phyloP scores from a whole-genome alignment of 73 alveolate genomes.

The Durusdinium trenchii region DNA sequence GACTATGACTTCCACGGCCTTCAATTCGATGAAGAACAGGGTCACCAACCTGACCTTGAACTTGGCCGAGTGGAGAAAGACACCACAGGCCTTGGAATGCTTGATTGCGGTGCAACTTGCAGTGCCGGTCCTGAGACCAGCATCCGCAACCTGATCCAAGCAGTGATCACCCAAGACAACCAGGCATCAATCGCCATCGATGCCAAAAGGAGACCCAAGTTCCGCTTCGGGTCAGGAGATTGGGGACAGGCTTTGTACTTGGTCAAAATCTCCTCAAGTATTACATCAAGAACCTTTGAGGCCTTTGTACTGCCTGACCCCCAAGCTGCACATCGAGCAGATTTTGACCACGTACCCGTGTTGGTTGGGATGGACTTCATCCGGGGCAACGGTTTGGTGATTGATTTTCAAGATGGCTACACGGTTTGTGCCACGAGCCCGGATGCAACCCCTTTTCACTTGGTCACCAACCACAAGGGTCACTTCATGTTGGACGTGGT shows the following conservation, averaged over 20 bases:
- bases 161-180: background rate
- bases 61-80: constrained; percentile 3
- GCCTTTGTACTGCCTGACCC: constrained; percentile 52
- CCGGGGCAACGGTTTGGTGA: background rate
- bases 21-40: background rate
- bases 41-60: background rate
- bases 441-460: background rate
- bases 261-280: background rate
- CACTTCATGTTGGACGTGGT: constrained; percentile 27
- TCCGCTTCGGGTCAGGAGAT: background rate
- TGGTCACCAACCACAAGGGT: background rate
- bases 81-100: background rate
- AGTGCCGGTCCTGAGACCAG: constrained; percentile 30
- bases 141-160: background rate
- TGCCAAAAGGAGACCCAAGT: background rate
- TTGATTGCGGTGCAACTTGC: constrained; percentile 41
- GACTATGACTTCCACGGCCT: constrained; percentile 30
- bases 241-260: constrained; percentile 20
- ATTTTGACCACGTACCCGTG: constrained; percentile 12
- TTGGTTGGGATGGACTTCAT: constrained; percentile 41
- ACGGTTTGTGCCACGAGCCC: background rate
- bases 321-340: background rate
- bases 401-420: background rate
- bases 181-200: background rate
- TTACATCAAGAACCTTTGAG: background rate